Percentiles rank a stretch among this genome's conserved stretches.
Conservation (phyloP, 2,329 filamentous ascomycete genomes). For the Neofusicoccum parvum region DNA sequence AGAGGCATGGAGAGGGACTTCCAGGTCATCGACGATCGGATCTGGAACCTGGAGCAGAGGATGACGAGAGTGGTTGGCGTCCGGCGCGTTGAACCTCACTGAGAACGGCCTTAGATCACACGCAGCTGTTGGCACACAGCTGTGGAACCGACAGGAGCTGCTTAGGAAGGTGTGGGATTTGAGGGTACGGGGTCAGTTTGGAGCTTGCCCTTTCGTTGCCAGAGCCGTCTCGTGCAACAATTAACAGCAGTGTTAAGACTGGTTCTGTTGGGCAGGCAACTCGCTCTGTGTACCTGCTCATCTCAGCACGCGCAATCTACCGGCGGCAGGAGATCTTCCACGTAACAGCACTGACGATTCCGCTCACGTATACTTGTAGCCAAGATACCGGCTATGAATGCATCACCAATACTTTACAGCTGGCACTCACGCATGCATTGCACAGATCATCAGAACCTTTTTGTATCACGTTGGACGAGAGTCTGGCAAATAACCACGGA, state of each 20-base stretch:
- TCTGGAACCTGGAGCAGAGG: constrained; percentile 18
- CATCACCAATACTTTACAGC: neutral
- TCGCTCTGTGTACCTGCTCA: neutral
- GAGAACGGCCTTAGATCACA: neutral
- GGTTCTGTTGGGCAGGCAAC: neutral
- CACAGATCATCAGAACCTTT: neutral
- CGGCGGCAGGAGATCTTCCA: neutral
- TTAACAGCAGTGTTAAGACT: neutral
- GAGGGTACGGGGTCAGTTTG: neutral
- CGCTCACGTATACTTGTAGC: neutral
- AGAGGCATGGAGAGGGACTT: constrained; percentile 20
- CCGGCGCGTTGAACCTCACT: constrained; percentile 13
- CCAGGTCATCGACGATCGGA: constrained; percentile 17
- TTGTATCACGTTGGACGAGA: neutral
- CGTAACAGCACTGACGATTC: neutral
- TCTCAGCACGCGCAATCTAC: neutral
- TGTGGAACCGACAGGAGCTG: neutral
- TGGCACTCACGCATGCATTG: neutral
- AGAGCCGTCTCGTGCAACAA: constrained; percentile 1
- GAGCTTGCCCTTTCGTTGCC: neutral
- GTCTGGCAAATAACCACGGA: neutral
- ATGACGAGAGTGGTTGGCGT: constrained; percentile 20
- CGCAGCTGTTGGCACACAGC: neutral
- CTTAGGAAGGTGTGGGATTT: neutral
- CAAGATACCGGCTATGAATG: neutral